These are phyloP conservation scores for Hortaea werneckii DNA, from an alignment of 2,329 filamentous ascomycete species.

Conservation along the genomic window DNA sequence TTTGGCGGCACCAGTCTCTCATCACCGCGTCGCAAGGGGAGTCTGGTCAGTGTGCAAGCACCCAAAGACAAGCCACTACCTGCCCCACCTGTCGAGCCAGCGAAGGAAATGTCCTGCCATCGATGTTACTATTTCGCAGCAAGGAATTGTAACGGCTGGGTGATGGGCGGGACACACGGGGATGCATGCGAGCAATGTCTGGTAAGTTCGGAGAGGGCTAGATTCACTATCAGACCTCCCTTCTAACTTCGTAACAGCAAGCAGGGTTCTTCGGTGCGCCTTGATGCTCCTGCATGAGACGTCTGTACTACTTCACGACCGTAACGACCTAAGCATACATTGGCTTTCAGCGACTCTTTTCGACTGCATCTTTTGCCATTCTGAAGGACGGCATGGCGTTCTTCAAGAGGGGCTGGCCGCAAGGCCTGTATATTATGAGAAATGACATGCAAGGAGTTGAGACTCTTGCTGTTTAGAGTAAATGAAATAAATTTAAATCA, in stretches of 20 bases:
- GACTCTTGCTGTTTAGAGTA: too few species aligned
- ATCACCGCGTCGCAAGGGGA: constrained; percentile 9
- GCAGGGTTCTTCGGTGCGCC: constrained; percentile 22
- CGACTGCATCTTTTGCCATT: too few species aligned
- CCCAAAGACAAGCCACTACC: constrained; percentile 6
- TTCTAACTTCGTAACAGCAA: constrained; percentile 12
- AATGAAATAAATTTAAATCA: too few species aligned
- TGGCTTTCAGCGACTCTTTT: too few species aligned
- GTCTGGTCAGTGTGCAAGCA: neutral
- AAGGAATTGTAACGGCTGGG: constrained; percentile 27
- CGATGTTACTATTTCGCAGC: constrained; percentile 28
- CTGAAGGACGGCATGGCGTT: too few species aligned
- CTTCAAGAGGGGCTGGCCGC: too few species aligned
- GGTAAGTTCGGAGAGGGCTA: constrained; percentile 9
- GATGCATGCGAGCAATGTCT: constrained; percentile 25
- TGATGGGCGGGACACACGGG: constrained; percentile 23
- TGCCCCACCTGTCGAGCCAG: constrained; percentile 1
- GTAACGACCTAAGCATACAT: too few species aligned
- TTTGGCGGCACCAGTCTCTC: too few species aligned
- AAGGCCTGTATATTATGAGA: too few species aligned
- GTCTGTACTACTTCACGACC: too few species aligned
- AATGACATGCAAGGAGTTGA: too few species aligned
- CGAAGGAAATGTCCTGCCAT: constrained; percentile 23
- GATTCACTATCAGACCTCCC: neutral
- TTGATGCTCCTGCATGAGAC: too few species aligned